Evolutionary conservation across 2,329 filamentous ascomycete species (phyloP), one percentile per base, ranked within the genome.

Genomic region (Botrytis sinoallii): DNA sequence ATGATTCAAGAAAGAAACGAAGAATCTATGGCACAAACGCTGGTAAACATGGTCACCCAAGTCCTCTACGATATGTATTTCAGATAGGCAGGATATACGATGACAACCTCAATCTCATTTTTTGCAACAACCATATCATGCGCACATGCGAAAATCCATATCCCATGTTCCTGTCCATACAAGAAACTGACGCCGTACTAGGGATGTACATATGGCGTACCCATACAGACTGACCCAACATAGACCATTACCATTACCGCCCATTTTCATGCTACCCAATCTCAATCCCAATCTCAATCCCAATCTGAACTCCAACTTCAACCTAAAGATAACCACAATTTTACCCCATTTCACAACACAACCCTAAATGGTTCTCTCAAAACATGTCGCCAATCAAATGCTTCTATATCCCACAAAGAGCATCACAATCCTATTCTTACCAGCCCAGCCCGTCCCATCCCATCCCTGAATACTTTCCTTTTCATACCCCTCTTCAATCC

Each of bases 361-460:
- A 25, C 0, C 2, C 4, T 22, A 25, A 14, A 25, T 4, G 25
- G 0, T 7, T 6, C 7, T n/a, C 48, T 55, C 12, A 3, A 55
- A n/a, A n/a, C 25, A 16, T 2, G 1, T 55, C 12, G 7, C 12
- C 12, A 55, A n/a, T 55, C 4, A 12, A 55, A n/a, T 1, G 9
- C 25, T n/a, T 55, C 12, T 5, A 52, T n/a, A 55, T 55, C 25
- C 48, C 3, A 55, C 25, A 55, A 55, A n/a, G 4, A 0, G 25
- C 25, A 55, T n/a, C 25, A n/a, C 25, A n/a, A 55, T 55, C 25
- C 12, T 55, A 55, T 55, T 12, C 25, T 55, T n/a, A 55, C 48
- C 22, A 55, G 48, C 48, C 25, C 48, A 55, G 22, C 48, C 48
- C 22, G 25, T 25, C 25, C 25, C 48, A 55, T 6, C 25, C 12